These are phyloP conservation scores for Sorghum bicolor DNA, from an alignment of 176 grass and related monocot species.

Conservation along the genomic window DNA sequence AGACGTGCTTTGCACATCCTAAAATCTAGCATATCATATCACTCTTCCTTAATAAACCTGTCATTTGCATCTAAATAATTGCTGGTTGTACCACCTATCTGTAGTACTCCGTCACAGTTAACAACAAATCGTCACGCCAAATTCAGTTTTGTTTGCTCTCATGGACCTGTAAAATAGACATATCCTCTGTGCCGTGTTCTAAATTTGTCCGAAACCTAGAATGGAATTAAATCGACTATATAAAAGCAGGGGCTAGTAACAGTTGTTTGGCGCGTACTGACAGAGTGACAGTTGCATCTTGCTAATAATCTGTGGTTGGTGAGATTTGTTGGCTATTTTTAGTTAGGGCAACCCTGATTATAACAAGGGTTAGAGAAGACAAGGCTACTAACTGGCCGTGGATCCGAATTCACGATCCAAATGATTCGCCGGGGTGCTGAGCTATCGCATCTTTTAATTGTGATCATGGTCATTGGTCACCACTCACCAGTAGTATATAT, in stretches of 20 bases:
- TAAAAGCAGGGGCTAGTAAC: neutral
- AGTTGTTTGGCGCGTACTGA: neutral
- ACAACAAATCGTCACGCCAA: neutral
- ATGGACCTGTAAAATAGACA: neutral
- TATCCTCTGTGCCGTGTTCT: neutral
- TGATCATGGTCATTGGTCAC: neutral
- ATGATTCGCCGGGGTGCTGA: neutral
- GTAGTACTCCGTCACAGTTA: neutral
- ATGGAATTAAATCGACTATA: neutral
- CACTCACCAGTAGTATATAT: neutral
- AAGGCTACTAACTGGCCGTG: neutral
- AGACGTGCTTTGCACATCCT: neutral
- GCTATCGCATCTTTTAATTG: neutral
- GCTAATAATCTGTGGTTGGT: slow-evolving; percentile 11
- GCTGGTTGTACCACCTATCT: neutral
- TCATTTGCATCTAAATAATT: neutral
- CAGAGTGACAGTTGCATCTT: slow-evolving; percentile 6
- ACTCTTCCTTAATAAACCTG: neutral
- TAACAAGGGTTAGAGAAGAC: neutral
- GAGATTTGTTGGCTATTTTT: neutral
- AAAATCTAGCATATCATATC: neutral
- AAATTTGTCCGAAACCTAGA: neutral
- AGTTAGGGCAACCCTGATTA: neutral
- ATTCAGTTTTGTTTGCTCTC: neutral
- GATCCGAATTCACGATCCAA: slow-evolving; percentile 2